phyloP scores from a whole-genome alignment of 176 grass and related monocot species.

The sorghum (Sorghum bicolor) region DNA sequence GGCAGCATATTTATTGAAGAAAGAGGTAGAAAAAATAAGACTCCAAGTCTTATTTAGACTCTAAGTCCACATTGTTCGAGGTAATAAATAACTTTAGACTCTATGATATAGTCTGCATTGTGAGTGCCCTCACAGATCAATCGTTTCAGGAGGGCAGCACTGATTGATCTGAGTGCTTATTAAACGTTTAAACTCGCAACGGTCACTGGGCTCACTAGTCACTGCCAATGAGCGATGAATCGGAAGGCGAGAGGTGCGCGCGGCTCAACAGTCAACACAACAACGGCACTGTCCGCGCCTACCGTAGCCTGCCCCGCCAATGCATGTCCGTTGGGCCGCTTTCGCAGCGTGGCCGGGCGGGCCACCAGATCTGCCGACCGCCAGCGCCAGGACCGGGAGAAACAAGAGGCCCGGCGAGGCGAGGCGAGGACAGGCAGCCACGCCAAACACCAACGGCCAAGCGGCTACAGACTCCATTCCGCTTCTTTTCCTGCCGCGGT shows the following conservation, averaged over 20 bases:
- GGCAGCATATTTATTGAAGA: no score
- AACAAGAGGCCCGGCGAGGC: background rate
- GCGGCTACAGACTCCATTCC: background rate
- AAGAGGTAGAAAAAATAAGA: no score
- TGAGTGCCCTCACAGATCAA: background rate
- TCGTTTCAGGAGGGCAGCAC: background rate
- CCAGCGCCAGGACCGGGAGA: background rate
- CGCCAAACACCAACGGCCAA: background rate
- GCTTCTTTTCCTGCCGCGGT: background rate
- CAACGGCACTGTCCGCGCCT: background rate
- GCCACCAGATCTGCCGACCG: background rate
- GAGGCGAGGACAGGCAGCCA: background rate
- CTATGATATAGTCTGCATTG: no score
- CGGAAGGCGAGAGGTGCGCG: background rate
- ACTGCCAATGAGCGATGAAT: background rate
- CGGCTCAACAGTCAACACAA: background rate
- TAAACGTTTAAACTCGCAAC: background rate
- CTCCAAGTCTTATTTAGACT: no score
- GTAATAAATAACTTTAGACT: no score
- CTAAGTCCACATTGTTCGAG: no score
- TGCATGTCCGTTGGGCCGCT: background rate
- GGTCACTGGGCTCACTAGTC: background rate
- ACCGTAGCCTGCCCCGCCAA: background rate
- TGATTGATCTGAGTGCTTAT: background rate
- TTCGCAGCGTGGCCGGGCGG: background rate